Base-by-base conservation (phyloP, 2,329 filamentous ascomycete genomes). In the Ophiostoma triangulosporum region DNA sequence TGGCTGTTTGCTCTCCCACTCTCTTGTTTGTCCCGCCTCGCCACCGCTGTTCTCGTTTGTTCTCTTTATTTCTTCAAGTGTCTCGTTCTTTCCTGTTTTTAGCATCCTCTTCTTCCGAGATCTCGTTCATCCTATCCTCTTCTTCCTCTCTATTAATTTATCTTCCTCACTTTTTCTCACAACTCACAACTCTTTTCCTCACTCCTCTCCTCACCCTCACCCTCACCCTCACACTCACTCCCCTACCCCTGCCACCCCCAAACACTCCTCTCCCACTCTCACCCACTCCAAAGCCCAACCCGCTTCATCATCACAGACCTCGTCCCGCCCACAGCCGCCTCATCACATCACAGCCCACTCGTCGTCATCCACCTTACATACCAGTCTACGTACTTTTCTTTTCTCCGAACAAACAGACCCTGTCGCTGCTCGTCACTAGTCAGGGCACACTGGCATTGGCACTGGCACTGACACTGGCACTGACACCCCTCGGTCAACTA, bases 61-160 rank as follows among this genome's bases (percentile, higher is more conserved):
- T 40, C 36, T 11, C 24, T 40, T 20, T 20, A 4, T 12, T 38
- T 38, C 6, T n/a, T 38, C 38, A 11, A n/a, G n/a, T n/a, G n/a
- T n/a, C 20, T 22, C 20, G 9, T 12, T 43, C 38, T 43, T 26
- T 24, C 35, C 35, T n/a, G 5, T 38, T 38, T 38, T 14, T n/a
- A n/a, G 5, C 9, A 1, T 35, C 11, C 33, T 35, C 33, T 14
- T n/a, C 35, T 46, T 32, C 38, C 29, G 27, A 57, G 59, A 56
- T 58, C 60, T 59, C n/a, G 58, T 58, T 46, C 33, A 49, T 49
- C 54, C 43, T 48, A 27, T 29, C 48, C 33, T 26, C 33, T 40
- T 45, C 33, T 43, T 35, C 20, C 46, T 46, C 17, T 22, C 20
- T 20, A 9, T 24, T 15, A 6, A 33, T 27, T n/a, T 6, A 3